These are phyloP conservation scores for Capsicum pubescens DNA, from an alignment of 257 asterid genomes.

Conservation along the genomic window DNA sequence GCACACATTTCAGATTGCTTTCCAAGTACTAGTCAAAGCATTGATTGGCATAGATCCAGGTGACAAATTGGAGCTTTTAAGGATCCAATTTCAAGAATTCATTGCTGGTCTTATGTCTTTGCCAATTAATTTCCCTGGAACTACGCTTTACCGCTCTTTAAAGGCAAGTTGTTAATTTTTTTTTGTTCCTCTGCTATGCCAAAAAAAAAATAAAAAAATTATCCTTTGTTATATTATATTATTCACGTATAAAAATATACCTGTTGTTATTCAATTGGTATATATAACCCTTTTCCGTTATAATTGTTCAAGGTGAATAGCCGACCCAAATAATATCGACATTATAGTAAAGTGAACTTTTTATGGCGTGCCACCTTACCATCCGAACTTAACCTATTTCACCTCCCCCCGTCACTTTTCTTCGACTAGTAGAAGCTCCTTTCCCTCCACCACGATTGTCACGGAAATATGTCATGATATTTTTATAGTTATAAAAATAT, in stretches of 20 bases:
- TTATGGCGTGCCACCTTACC: too few species aligned
- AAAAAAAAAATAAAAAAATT: background rate
- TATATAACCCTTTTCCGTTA: too few species aligned
- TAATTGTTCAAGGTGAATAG: background rate
- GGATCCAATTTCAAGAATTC: slow-evolving; percentile 82
- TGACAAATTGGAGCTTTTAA: slow-evolving; percentile 67
- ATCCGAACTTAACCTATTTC: too few species aligned
- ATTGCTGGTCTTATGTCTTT: slow-evolving; percentile 91
- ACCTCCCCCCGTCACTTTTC: too few species aligned
- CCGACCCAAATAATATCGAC: too few species aligned
- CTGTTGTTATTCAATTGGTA: too few species aligned
- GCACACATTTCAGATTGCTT: slow-evolving; percentile 63
- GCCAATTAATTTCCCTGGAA: slow-evolving; percentile 84
- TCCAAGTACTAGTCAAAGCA: slow-evolving; percentile 81
- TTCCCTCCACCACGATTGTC: too few species aligned
- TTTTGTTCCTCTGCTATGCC: background rate
- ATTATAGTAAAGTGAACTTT: too few species aligned
- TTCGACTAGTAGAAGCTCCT: too few species aligned
- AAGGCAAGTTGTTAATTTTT: slow-evolving; percentile 55
- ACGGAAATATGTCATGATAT: too few species aligned
- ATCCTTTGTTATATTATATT: background rate
- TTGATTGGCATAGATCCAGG: slow-evolving; percentile 76
- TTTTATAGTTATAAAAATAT: too few species aligned
- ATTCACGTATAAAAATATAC: too few species aligned
- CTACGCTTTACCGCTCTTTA: slow-evolving; percentile 76